These are phyloP conservation scores for Parastagonospora avenae DNA, from an alignment of 2,329 filamentous ascomycete species.

Conservation along the genomic window DNA sequence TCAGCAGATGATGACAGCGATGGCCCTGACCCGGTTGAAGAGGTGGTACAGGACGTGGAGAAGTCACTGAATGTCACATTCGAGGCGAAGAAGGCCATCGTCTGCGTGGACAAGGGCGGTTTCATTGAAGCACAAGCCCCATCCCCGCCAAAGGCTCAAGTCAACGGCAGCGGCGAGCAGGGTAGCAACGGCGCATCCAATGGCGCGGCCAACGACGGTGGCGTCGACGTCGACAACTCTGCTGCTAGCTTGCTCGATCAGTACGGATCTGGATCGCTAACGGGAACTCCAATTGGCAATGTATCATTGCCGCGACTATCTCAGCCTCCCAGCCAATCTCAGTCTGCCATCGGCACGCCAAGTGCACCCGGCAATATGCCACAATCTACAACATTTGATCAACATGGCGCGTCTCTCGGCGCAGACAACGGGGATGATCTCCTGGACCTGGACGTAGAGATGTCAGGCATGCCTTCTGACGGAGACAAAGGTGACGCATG, in stretches of 20 bases:
- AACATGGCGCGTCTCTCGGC: conserved; percentile 31
- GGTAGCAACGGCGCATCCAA: conserved; percentile 43
- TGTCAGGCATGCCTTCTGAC: conserved; percentile 60
- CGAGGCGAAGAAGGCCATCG: conserved; percentile 66
- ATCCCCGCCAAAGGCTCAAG: conserved; percentile 31
- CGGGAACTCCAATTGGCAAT: conserved; percentile 65
- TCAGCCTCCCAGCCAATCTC: conserved; percentile 62
- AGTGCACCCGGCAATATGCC: conserved; percentile 32
- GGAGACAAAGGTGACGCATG: conserved; percentile 44
- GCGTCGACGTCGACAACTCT: conserved; percentile 43
- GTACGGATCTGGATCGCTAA: conserved; percentile 67
- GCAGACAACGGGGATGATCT: conserved; percentile 37
- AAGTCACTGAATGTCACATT: conserved; percentile 70
- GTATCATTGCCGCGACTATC: conserved; percentile 62
- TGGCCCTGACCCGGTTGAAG: conserved; percentile 62
- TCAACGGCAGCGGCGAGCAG: conserved; percentile 37
- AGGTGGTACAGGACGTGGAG: conserved; percentile 78
- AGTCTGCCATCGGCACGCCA: conserved; percentile 65
- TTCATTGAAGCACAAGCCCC: conserved; percentile 61
- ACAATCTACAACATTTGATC: conserved; percentile 32
- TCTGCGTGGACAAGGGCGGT: conserved; percentile 78
- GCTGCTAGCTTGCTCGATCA: conserved; percentile 70
- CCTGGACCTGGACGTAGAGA: conserved; percentile 56
- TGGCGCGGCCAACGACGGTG: conserved; percentile 32
- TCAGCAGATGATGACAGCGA: conserved; percentile 27